Conservation (phyloP, 345 rosid species). For the Carallia brachiata region DNA sequence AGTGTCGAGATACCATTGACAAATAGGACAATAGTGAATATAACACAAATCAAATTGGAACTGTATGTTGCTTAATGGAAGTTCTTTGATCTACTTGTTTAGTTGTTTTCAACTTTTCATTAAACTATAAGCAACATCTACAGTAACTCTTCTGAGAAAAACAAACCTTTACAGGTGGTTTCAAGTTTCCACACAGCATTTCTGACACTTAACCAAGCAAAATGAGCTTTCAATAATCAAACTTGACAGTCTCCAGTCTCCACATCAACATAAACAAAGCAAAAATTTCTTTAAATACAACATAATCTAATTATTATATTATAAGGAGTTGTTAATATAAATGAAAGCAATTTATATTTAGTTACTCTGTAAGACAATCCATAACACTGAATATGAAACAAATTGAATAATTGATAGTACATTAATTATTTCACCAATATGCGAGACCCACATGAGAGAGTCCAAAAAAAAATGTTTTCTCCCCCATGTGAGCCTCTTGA, state of each 20-base stretch:
- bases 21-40: too few relatives aligned
- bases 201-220: conserved; percentile 10
- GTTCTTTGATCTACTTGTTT: too few relatives aligned
- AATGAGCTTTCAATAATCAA: neutral
- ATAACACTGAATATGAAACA: conserved; percentile 2
- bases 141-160: too few relatives aligned
- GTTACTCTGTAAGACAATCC: neutral
- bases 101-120: too few relatives aligned
- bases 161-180: conserved; percentile 13
- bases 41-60: too few relatives aligned
- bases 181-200: conserved; percentile 34
- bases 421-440: conserved; percentile 22
- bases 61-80: too few relatives aligned
- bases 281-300: neutral
- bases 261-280: neutral
- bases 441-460: conserved; percentile 32
- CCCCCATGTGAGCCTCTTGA: conserved; percentile 34
- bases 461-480: conserved; percentile 34
- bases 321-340: neutral
- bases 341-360: neutral
- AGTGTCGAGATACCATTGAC: too few relatives aligned
- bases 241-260: conserved; percentile 3
- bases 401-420: conserved; percentile 18
- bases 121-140: too few relatives aligned
- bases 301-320: neutral